Evolutionary conservation across 495 filamentous ascomycete species (phyloP), one percentile per base, ranked within the genome.

Genomic region (Filosporella fistucella): DNA sequence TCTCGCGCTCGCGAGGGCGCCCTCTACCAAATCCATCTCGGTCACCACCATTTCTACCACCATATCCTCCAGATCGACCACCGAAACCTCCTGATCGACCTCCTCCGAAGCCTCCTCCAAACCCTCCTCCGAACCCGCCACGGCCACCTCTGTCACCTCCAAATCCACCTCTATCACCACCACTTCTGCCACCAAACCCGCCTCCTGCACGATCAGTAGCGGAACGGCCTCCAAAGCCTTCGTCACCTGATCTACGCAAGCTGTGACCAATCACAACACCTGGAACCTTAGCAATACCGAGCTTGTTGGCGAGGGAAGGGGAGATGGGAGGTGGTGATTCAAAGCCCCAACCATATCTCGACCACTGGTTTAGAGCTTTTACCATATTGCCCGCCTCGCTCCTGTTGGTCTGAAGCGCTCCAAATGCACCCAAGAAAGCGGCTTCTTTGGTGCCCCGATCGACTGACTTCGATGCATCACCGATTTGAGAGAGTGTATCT

Each of bases 281-380:
- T 3, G 60, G 52, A 8, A 76, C 36, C 1, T 59, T 37, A 0
- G 29, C 17, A 0, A 84, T 58, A 17, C 76, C 70, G 28, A 86
- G 58, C 51, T 72, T 77, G 4, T 43, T 16, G 1, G 67, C 72
- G 16, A 78, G 13, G n/a, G 33, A 54, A 1, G 54, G 51, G 11
- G 58, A 36, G 8, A 95, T 54, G 2, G 50, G 49, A 1, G 89
- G 89, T 9, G 76, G 71, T 45, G 71, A 49, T 0, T 64, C 45
- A 69, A 86, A 68, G 9, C 82, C 80, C 70, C 81, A 88, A 2
- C 78, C 81, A 26, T 76, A 64, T 18, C 63, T 60, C 33, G 75
- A 69, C 58, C 82, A 74, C n/a, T 76, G 61, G 62, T 91, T 89
- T 45, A 93, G 59, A 4, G 67, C 61, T 3, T 71, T 37, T 3